Base-by-base conservation (phyloP, 257 asterid species). In the Gentiana straminea region DNA sequence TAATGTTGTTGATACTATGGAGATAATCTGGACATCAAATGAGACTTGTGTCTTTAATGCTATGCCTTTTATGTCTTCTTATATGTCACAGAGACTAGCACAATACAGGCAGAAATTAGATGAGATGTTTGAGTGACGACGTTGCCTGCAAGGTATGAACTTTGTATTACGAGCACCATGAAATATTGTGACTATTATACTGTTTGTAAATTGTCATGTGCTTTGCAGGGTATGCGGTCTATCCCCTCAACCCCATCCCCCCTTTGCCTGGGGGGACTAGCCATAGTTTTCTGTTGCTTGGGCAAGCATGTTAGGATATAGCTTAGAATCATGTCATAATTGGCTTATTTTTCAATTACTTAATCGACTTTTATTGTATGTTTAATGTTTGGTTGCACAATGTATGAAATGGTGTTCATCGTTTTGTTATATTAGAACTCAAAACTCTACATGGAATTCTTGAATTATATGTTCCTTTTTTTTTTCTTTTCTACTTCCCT, bases 71-170 rank as follows among this genome's bases (percentile, higher is more conserved):
- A 24, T 62, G 37, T 51, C 37, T 47, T 54, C n/a, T 41, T 41
- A 37, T 5, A 24, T 41, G 48, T 60, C 73, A 77, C 94, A 92
- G 99, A 48, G 75, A 24, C 73, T 92, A 88, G 99, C 97, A 11
- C 86, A 75, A 13, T 92, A 92, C 79, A 75, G 99, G 69, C 79
- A 88, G 67, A 85, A 75, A 79, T 77, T 92, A 66, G 99, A 92
- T 34, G 97, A 78, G 58, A 84, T 60, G 93, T 36, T 68, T 39
- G 81, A 74, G 50, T 69, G 75, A 55, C 60, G 5, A 24, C 24
- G 24, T 24, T 48, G 48, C 44, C 13, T 15, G 35, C 9, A 44
- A 65, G 70, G 73, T 68, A 58, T 50, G 41, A 0, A 7, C 6
- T 54, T 63, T 32, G 2, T 3, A 9, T 3, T 10, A 0, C 13